Evolutionary conservation across 192 early-diverging fungal genomes (phyloP).

Genomic region (Podila epicladia): DNA sequence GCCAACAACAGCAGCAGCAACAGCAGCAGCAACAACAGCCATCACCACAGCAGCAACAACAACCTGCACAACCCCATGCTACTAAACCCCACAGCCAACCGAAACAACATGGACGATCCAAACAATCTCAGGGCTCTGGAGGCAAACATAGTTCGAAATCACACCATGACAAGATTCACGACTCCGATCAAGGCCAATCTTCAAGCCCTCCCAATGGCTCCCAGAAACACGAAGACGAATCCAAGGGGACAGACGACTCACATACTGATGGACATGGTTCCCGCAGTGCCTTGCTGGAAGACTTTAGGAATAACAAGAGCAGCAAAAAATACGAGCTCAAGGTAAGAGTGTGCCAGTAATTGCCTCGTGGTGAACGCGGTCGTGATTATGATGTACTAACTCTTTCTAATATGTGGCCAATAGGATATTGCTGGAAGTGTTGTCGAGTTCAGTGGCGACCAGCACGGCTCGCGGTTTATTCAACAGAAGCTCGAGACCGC

Average conservation of each 20-base stretch:
- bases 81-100: conserved; percentile 26
- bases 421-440: conserved; percentile 93
- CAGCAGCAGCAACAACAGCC: conserved; percentile 62
- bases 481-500: conserved; percentile 98
- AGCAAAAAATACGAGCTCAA: conserved; percentile 95
- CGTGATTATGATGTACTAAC: conserved; percentile 3
- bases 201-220: conserved; percentile 19
- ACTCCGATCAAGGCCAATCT: conserved; percentile 23
- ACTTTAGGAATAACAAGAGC: conserved; percentile 96
- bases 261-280: conserved; percentile 68
- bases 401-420: conserved; percentile 1
- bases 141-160: conserved; percentile 21
- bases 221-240: conserved; percentile 33
- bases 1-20: conserved; percentile 53
- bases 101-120: conserved; percentile 40
- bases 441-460: conserved; percentile 98
- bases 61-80: conserved; percentile 34
- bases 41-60: conserved; percentile 43
- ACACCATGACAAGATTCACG: conserved; percentile 18
- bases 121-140: conserved; percentile 24
- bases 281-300: conserved; percentile 91
- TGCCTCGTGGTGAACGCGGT: conserved; percentile 3
- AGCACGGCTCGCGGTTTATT: conserved; percentile 98
- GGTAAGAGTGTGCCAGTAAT: conserved; percentile 49
- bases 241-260: conserved; percentile 6